phyloP scores from a whole-genome alignment of 2,329 filamentous ascomycete genomes.

The Beauveria rudraprayagi region DNA sequence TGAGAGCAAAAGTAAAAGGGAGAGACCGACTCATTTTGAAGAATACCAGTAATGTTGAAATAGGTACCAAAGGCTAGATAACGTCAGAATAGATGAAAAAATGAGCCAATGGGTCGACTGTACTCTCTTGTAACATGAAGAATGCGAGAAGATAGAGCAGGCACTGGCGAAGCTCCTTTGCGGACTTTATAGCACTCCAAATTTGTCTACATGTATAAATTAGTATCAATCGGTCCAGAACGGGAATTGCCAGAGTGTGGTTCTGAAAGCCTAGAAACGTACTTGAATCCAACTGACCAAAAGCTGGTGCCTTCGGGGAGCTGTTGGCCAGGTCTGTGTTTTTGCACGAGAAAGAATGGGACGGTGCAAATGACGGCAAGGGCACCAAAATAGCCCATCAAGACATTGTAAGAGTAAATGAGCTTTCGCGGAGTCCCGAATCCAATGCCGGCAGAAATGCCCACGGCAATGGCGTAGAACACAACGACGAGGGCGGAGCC shows the following conservation, averaged over 20 bases:
- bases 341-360: conserved; percentile 18
- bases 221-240: neutral
- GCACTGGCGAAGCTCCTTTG: conserved; percentile 15
- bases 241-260: neutral
- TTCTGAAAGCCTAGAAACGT: neutral
- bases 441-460: conserved; percentile 15
- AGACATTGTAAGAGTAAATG: conserved; percentile 14
- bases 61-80: conserved; percentile 15
- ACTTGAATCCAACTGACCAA: conserved; percentile 14
- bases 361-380: conserved; percentile 16
- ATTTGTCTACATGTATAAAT: conserved; percentile 7
- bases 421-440: conserved; percentile 12
- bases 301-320: conserved; percentile 14
- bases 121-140: conserved; percentile 17
- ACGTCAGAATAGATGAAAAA: neutral
- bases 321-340: conserved; percentile 17
- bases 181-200: conserved; percentile 15
- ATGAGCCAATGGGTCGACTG: neutral
- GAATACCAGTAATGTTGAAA: conserved; percentile 15
- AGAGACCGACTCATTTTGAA: conserved; percentile 15
- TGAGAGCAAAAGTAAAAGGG: neutral
- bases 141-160: conserved; percentile 17
- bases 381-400: conserved; percentile 17
- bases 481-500: conserved; percentile 16
- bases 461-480: conserved; percentile 15